Base-by-base conservation (phyloP, 2,329 filamentous ascomycete genomes). In the Curvularia lunata region DNA sequence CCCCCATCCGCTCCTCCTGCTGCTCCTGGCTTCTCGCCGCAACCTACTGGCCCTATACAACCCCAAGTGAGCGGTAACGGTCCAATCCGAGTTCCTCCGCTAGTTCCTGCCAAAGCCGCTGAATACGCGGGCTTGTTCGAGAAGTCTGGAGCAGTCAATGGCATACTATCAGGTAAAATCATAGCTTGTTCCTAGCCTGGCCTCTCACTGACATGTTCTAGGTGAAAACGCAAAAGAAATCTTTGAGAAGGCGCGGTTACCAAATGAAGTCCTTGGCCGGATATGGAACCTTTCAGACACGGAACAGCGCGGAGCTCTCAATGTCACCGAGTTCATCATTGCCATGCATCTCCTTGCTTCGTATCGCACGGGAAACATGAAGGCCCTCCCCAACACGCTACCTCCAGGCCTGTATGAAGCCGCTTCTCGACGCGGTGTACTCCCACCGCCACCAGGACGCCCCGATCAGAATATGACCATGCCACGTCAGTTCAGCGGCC, bases 241-340 rank as follows among this genome's bases (percentile, higher is more conserved):
- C 63, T 99, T 99, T 71, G 94, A 98, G 77, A 92, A 92, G 75
- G 94, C 94, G 1, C 88, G 90, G 54, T 80, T 99, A 62, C 90
- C 94, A 5, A 97, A 96, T 74, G 92, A 98, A 68, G 85, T 91
- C 10, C 83, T 99, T 30, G 93, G 93, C n/a, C 88, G 90, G 66
- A 97, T 99, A 80, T 99, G 95, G 95, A 92, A 91, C 69, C 84
- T 99, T 60, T 90, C 93, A 21, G 95, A 99, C 75, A 95, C 92
- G 0, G 93, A 97, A 77, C 92, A 97, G 78, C 88, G 93, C 52
- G 95, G 95, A 49, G 88, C 90, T 30, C 83, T 99, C 34, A 90
- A 93, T 56, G 84, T 88, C 68, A 94, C 92, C 13, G 95, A 98
- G 70, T 99, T 99, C 75, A 91, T 97, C 73, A 96, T 99, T 71